Evolutionary conservation across 108 stramenopile genomes (phyloP).

Genomic region (Chaetoceros muelleri): DNA sequence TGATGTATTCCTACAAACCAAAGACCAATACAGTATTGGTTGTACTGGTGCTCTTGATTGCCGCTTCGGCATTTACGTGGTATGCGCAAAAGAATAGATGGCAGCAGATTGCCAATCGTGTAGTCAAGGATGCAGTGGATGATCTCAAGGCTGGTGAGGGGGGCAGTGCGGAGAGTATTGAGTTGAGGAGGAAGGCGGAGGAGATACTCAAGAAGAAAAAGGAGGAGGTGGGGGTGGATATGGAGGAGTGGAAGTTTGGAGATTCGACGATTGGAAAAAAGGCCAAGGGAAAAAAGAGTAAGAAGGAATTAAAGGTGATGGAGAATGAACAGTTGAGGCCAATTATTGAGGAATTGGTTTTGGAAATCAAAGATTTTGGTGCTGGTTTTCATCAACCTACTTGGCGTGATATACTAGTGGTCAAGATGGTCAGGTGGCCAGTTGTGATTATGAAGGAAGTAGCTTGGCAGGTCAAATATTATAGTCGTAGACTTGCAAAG

Average conservation of each 20-base stretch:
- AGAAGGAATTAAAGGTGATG: conserved; percentile 53
- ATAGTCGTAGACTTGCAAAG: conserved; percentile 33
- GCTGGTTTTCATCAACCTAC: conserved; percentile 82
- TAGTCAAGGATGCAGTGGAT: conserved; percentile 68
- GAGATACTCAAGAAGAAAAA: conserved; percentile 37
- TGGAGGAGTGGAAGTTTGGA: background rate
- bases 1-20: conserved; percentile 71
- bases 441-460: conserved; percentile 26
- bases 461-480: conserved; percentile 57
- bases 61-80: conserved; percentile 47
- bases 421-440: conserved; percentile 50
- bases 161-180: conserved; percentile 62
- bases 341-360: conserved; percentile 52
- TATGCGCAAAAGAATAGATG: conserved; percentile 60
- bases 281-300: conserved; percentile 32
- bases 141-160: conserved; percentile 64
- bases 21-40: conserved; percentile 59
- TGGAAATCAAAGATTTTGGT: conserved; percentile 77
- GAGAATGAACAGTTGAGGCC: conserved; percentile 52
- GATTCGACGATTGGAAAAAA: conserved; percentile 4
- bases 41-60: conserved; percentile 39
- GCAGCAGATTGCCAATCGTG: conserved; percentile 62
- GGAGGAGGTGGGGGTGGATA: conserved; percentile 7
- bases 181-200: conserved; percentile 56
- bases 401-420: conserved; percentile 60